A percentile compares a stretch with the other conserved stretches of the same genome.
phyloP scores from a whole-genome alignment of 768 basidiomycete species.

The Pisolithus marmoratus region DNA sequence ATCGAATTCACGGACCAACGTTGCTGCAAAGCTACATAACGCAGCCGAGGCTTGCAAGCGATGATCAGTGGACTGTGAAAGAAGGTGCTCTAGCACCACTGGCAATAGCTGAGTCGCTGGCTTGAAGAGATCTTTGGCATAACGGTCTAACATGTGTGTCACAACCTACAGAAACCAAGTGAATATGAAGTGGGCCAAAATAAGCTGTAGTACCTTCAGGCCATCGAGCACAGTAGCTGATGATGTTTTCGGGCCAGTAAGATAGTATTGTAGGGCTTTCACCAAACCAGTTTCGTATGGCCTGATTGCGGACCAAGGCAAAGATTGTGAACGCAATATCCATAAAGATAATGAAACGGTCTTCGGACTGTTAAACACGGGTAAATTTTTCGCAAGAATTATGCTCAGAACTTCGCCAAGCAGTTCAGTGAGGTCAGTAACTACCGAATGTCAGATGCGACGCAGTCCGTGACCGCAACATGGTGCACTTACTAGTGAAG shows the following conservation, averaged over 20 bases:
- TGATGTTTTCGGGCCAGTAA: constrained; percentile 25
- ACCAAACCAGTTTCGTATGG: constrained; percentile 28
- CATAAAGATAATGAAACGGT: constrained; percentile 44
- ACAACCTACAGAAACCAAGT: constrained; percentile 16
- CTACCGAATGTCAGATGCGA: constrained; percentile 25
- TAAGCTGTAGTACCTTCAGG: constrained; percentile 20
- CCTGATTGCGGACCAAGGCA: constrained; percentile 38
- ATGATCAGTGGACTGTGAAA: constrained; percentile 9
- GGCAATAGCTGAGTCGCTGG: constrained; percentile 18
- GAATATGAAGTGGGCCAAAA: background rate
- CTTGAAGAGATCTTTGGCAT: constrained; percentile 13
- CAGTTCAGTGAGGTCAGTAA: constrained; percentile 37
- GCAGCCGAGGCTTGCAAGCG: constrained; percentile 17
- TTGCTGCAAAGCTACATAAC: constrained; percentile 21
- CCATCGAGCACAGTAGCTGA: constrained; percentile 17
- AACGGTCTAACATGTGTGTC: constrained; percentile 16
- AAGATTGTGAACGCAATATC: constrained; percentile 43
- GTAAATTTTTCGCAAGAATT: constrained; percentile 28
- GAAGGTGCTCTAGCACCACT: constrained; percentile 11
- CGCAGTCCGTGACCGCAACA: background rate
- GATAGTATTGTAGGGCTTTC: constrained; percentile 30
- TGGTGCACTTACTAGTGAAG: constrained; percentile 42
- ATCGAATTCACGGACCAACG: constrained; percentile 27
- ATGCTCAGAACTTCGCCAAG: constrained; percentile 42
- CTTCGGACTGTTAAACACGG: constrained; percentile 37